A percentile compares a stretch with the other conserved stretches of the same genome.
Conservation (phyloP, 2,329 filamentous ascomycete species). For the Canariomyces notabilis region DNA sequence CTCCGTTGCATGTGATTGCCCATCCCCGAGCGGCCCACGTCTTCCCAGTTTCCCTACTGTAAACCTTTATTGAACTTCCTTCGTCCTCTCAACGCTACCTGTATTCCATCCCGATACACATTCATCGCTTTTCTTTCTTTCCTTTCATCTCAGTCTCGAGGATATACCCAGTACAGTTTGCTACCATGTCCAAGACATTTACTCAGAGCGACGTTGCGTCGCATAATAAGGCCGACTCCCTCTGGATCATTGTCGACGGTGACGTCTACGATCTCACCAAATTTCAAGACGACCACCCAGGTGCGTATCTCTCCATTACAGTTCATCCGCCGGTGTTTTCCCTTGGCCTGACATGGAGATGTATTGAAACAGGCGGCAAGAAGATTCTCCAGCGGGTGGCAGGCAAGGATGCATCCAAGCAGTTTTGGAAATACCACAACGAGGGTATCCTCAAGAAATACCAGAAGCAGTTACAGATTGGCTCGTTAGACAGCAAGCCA, state of each 20-base stretch:
- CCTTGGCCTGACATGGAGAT: conserved; percentile 4
- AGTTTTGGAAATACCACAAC: conserved; percentile 75
- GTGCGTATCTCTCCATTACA: conserved; percentile 39
- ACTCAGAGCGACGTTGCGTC: conserved; percentile 78
- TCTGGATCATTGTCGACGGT: conserved; percentile 88
- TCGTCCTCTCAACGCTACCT: too few relatives aligned
- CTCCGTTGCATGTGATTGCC: conserved; percentile 13
- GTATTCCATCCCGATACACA: neutral
- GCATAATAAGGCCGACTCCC: conserved; percentile 80
- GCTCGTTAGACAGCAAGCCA: conserved; percentile 84
- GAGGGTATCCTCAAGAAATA: conserved; percentile 87
- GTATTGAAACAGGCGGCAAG: conserved; percentile 46
- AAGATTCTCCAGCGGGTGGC: conserved; percentile 60
- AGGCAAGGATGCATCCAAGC: conserved; percentile 62
- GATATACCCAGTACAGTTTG: conserved; percentile 7
- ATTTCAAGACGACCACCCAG: conserved; percentile 80
- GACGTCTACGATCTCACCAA: conserved; percentile 94
- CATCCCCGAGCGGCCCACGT: neutral
- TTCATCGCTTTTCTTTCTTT: conserved; percentile 3
- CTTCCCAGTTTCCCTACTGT: neutral
- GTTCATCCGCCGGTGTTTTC: neutral
- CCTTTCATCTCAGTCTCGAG: neutral
- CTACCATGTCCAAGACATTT: conserved; percentile 81
- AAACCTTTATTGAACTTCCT: neutral
- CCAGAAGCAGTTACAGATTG: conserved; percentile 68